Conservation (phyloP, 2,329 filamentous ascomycete genomes). For the Alternaria ventricosa region DNA sequence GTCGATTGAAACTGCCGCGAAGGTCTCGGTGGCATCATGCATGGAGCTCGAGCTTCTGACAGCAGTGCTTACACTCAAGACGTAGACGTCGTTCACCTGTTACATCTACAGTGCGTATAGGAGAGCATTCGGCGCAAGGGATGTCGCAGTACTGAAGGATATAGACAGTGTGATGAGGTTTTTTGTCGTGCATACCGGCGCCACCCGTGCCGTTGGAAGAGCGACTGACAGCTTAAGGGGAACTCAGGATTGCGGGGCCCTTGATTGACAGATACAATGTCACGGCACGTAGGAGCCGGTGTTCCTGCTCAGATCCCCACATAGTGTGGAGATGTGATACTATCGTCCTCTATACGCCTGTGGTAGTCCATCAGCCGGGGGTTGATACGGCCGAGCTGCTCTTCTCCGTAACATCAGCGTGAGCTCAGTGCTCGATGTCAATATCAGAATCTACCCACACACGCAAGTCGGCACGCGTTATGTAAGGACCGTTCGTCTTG, state of each 20-base stretch:
- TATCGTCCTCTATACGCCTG: background rate
- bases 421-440: background rate
- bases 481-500: background rate
- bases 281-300: background rate
- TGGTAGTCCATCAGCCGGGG: background rate
- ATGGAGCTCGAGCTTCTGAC: background rate
- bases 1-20: background rate
- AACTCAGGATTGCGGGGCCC: background rate
- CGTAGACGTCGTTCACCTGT: background rate
- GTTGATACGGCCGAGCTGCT: background rate
- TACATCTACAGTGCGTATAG: background rate
- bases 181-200: background rate
- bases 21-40: background rate
- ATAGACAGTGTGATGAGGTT: background rate
- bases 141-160: background rate
- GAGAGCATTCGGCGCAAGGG: background rate
- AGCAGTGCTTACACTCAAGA: background rate
- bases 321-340: background rate
- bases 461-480: background rate
- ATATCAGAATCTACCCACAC: background rate
- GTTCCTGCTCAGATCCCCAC: background rate
- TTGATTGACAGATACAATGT: background rate
- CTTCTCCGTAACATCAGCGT: background rate
- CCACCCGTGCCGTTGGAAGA: constrained; percentile 2
- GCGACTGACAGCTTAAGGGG: background rate